A percentile compares a stretch with the other conserved stretches of the same genome.
Evolutionary conservation across 306 rosid genomes (phyloP).

Genomic region (Prinsepia uniflora): DNA sequence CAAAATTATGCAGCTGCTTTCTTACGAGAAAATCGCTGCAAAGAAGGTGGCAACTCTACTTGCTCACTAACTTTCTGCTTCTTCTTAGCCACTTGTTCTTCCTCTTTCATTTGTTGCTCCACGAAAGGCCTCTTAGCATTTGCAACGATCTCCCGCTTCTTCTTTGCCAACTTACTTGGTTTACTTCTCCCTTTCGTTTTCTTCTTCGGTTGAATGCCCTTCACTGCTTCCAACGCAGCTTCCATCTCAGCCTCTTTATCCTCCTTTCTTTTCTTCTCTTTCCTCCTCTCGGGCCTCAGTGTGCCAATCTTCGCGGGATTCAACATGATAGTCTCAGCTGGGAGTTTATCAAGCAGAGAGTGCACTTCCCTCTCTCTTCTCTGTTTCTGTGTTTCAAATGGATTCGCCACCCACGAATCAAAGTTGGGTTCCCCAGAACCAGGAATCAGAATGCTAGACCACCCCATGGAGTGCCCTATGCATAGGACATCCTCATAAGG

Average conservation of each 20-base stretch:
- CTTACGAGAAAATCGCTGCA: constrained; percentile 71
- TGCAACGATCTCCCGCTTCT: constrained; percentile 53
- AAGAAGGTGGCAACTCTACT: constrained; percentile 54
- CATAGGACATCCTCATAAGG: constrained; percentile 90
- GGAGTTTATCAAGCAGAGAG: constrained; percentile 69
- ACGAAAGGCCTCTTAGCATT: constrained; percentile 70
- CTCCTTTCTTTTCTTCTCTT: constrained; percentile 38
- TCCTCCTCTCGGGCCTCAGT: constrained; percentile 36
- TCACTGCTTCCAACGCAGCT: constrained; percentile 56
- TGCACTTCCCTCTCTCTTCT: constrained; percentile 81
- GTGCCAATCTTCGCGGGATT: constrained; percentile 79
- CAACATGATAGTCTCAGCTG: constrained; percentile 72
- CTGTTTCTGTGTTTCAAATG: constrained; percentile 78
- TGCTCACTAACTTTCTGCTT: constrained; percentile 50
- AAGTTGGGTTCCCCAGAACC: constrained; percentile 96
- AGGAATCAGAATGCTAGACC: constrained; percentile 86
- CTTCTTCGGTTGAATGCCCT: constrained; percentile 55
- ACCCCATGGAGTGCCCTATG: constrained; percentile 92
- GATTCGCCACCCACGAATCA: constrained; percentile 82
- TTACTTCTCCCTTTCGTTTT: constrained; percentile 91
- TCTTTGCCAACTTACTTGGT: constrained; percentile 52
- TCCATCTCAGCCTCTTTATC: constrained; percentile 69
- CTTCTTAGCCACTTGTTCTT: constrained; percentile 45
- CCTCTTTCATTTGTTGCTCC: constrained; percentile 54
- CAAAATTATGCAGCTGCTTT: constrained; percentile 36